Percentiles rank a stretch among this genome's conserved stretches.
phyloP scores from a whole-genome alignment of 805 yeast genomes.

The Kodamaea sagamina region DNA sequence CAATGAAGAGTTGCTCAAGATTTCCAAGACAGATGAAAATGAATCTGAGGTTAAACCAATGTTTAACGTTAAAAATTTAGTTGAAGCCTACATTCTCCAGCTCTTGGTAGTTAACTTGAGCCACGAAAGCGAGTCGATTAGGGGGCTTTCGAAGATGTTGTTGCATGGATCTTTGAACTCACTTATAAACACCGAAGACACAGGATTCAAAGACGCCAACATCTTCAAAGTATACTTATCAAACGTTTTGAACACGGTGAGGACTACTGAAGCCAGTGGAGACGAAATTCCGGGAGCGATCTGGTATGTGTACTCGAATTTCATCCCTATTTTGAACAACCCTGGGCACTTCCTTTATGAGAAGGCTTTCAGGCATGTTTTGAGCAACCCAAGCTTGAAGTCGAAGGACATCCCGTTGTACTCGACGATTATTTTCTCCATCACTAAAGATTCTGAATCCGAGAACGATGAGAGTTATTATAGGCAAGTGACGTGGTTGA shows the following conservation, averaged over 20 bases:
- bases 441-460: conserved; percentile 24
- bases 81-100: conserved; percentile 58
- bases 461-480: conserved; percentile 53
- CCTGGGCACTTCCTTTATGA: conserved; percentile 81
- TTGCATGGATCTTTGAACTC: conserved; percentile 47
- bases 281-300: conserved; percentile 45
- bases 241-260: conserved; percentile 43
- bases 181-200: conserved; percentile 34
- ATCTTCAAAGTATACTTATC: conserved; percentile 56
- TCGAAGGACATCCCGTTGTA: conserved; percentile 48
- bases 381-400: conserved; percentile 52
- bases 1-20: conserved; percentile 60
- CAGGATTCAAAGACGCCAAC: conserved; percentile 54
- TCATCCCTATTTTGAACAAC: conserved; percentile 58
- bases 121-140: conserved; percentile 26
- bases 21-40: conserved; percentile 18
- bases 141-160: conserved; percentile 44
- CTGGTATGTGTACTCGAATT: conserved; percentile 55
- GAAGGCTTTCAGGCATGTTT: conserved; percentile 63
- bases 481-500: conserved; percentile 66
- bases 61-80: conserved; percentile 56
- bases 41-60: conserved; percentile 28
- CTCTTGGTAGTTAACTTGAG: conserved; percentile 51
- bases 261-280: conserved; percentile 19
- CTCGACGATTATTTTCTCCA: conserved; percentile 34